Evolutionary conservation across 2,329 filamentous ascomycete genomes (phyloP).

Genomic region (Fusarium zealandicum): DNA sequence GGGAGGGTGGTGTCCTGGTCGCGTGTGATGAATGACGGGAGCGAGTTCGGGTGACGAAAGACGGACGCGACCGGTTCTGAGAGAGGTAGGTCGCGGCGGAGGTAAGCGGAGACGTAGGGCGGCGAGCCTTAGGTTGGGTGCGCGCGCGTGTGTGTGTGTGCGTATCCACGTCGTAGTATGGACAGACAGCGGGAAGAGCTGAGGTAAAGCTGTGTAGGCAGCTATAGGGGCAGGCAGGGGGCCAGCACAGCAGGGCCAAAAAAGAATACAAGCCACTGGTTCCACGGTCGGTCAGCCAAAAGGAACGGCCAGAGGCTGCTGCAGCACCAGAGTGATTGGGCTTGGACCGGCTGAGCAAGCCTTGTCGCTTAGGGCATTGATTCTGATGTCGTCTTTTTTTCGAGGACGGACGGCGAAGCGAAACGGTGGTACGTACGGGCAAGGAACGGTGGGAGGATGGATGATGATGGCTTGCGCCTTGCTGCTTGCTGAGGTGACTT

Average conservation of each 20-base stretch:
- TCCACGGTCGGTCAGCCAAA: slow-evolving; percentile 42
- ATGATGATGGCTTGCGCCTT: slow-evolving; percentile 24
- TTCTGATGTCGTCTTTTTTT: neutral
- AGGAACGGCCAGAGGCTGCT: slow-evolving; percentile 32
- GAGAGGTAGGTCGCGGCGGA: slow-evolving; percentile 35
- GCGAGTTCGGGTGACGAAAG: slow-evolving; percentile 30
- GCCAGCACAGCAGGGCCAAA: slow-evolving; percentile 21
- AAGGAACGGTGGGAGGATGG: slow-evolving; percentile 19
- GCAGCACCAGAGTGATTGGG: slow-evolving; percentile 27
- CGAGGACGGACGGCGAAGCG: neutral
- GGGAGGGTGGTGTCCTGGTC: slow-evolving; percentile 37
- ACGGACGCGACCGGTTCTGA: slow-evolving; percentile 34
- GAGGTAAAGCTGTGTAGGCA: slow-evolving; percentile 13
- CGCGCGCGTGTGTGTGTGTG: slow-evolving; percentile 9
- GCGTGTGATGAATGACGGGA: slow-evolving; percentile 39
- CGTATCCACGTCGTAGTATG: slow-evolving; percentile 39
- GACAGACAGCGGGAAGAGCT: slow-evolving; percentile 15
- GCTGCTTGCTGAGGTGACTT: slow-evolving; percentile 33
- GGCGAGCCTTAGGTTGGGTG: slow-evolving; percentile 9
- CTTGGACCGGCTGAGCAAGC: slow-evolving; percentile 1
- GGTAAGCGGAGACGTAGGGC: slow-evolving; percentile 38
- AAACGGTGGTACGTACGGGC: slow-evolving; percentile 4
- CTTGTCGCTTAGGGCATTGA: slow-evolving; percentile 12
- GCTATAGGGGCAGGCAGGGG: slow-evolving; percentile 35
- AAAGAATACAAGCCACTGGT: slow-evolving; percentile 39